Evolutionary conservation across 805 yeast genomes (phyloP), one percentile per base, ranked within the genome.

Genomic region (Hagleromyces aurorensis): DNA sequence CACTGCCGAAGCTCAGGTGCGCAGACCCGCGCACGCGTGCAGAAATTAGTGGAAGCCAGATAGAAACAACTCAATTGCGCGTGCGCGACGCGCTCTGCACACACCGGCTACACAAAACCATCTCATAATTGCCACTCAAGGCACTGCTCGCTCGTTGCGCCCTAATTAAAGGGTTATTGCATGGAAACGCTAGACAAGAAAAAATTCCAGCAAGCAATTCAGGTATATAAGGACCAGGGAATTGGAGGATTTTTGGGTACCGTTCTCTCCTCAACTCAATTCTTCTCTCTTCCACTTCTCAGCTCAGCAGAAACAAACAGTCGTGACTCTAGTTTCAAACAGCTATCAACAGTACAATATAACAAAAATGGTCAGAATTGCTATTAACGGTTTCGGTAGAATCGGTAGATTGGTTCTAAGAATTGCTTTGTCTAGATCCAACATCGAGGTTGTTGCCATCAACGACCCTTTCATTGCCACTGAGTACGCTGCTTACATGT

Each of bases 311-410:
- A 27, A 14, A 19, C 13, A 22, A 18, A 15, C 25, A 19, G 10
- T n/a, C 9, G 21, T 21, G 11, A 27, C 18, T 17, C 13, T 16
- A 34, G 37, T 32, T 29, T 30, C 32, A 30, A 32, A 24, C 30
- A 29, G 13, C 16, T 13, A 33, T 13, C 15, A 9, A 17, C 29
- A 33, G 28, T 13, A 22, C 22, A 17, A 39, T 25, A 34, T 23
- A 34, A 27, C 23, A 25, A 46, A 36, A 40, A 51, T 49, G 54
- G 52, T 51, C 35, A 53, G 50, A 38, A 65, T 75, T 61, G 78
- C 81, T 62, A 74, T 75, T 59, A 74, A 74, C 71, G 81, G 81
- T 52, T 74, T 74, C 71, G 81, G 81, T 56, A 69, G 81, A 65
- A 74, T 74, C 55, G 81, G 81, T 52, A 71, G 81, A 66, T 65